Percentiles rank a stretch among this genome's conserved stretches.
Evolutionary conservation across 106 monocot genomes (phyloP).

Genomic region (Apostasia shenzhenica): DNA sequence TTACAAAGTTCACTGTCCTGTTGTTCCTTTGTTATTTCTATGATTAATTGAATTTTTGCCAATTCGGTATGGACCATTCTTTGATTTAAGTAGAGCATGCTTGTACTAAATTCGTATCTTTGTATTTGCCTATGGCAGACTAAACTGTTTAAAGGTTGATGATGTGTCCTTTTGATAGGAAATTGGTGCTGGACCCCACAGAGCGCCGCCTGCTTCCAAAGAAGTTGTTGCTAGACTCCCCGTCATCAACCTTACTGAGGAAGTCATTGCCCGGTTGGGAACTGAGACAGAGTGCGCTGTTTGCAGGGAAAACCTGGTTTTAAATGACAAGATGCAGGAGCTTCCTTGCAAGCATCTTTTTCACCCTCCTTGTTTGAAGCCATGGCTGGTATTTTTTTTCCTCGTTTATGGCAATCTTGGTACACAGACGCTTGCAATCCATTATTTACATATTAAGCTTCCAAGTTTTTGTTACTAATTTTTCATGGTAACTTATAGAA

Average conservation of each 20-base stretch:
- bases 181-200: constrained; percentile 57
- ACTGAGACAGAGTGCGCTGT: constrained; percentile 86
- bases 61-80: too few species aligned
- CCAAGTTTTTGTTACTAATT: neutral
- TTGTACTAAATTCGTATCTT: too few species aligned
- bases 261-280: constrained; percentile 59
- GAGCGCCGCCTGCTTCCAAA: constrained; percentile 85
- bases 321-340: constrained; percentile 94
- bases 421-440: too few species aligned
- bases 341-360: constrained; percentile 97
- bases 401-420: neutral
- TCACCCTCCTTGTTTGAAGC: constrained; percentile 89
- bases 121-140: too few species aligned
- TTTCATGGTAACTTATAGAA: neutral
- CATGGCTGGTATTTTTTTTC: constrained; percentile 78
- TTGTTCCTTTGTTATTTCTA: too few species aligned
- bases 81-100: too few species aligned
- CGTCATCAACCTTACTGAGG: constrained; percentile 60
- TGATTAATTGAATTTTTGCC: too few species aligned
- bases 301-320: constrained; percentile 70
- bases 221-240: constrained; percentile 90
- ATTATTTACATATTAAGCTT: too few species aligned
- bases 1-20: too few species aligned
- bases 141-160: too few species aligned
- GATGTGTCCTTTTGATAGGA: constrained; percentile 23